These are phyloP conservation scores for Suaeda aralocaspica DNA, from an alignment of 148 eudicot species.

Conservation along the genomic window DNA sequence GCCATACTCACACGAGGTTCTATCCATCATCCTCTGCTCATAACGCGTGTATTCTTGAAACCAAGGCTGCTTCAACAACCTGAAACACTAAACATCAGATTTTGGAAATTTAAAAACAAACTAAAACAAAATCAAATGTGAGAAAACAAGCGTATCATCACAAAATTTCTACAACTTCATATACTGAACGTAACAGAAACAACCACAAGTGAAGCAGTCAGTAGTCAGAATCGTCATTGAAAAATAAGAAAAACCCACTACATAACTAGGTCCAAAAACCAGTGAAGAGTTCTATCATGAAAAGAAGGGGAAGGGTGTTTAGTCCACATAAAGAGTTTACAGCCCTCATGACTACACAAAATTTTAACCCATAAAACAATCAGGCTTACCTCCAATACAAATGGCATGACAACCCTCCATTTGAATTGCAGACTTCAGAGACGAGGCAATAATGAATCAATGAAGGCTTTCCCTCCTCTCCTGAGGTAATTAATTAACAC, in stretches of 20 bases:
- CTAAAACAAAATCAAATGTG: background rate
- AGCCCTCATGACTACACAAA: slow-evolving; percentile 1
- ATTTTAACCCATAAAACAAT: background rate
- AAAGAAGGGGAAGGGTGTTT: background rate
- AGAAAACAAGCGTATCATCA: background rate
- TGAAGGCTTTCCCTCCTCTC: slow-evolving; percentile 92
- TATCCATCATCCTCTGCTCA: slow-evolving; percentile 82
- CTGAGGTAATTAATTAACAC: slow-evolving; percentile 38
- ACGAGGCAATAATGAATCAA: slow-evolving; percentile 83
- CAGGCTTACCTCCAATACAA: slow-evolving; percentile 75
- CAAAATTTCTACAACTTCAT: background rate
- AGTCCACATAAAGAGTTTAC: background rate
- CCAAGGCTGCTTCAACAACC: slow-evolving; percentile 98
- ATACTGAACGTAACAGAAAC: background rate
- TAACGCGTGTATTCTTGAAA: slow-evolving; percentile 83
- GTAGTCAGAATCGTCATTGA: background rate
- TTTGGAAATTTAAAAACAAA: background rate
- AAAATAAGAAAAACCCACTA: background rate
- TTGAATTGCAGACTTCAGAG: slow-evolving; percentile 61
- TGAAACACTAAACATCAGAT: slow-evolving; percentile 18
- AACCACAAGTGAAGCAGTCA: background rate
- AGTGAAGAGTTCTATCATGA: background rate
- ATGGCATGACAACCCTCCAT: slow-evolving; percentile 80
- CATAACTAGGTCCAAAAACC: background rate
- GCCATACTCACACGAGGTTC: slow-evolving; percentile 98